Base-by-base conservation (phyloP, 2,329 filamentous ascomycete species). In the Scopulariopsis brevicaulis region DNA sequence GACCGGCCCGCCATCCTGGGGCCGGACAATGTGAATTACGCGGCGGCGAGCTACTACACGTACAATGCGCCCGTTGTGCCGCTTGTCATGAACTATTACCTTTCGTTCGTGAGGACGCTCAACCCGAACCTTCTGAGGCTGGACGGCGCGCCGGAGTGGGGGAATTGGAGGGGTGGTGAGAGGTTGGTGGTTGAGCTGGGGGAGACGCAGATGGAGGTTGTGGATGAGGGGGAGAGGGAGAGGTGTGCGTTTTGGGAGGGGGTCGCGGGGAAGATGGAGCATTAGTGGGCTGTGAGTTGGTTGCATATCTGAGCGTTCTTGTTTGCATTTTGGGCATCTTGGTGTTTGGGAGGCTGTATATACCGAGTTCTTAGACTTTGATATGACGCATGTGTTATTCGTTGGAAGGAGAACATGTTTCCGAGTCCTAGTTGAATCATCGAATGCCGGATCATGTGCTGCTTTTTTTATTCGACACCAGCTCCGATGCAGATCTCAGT, bases 1-100 rank as follows among this genome's bases (percentile, higher is more conserved):
- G 76, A 80, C 51, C 66, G 68, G 15, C 70, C 72, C 25, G 78
- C 78, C 59, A 68, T 81, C 40, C 78, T 79, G 62, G 78, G 78
- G 3, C 73, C 76, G 4, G 58, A 54, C 4, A 46, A 46, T 7
- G 40, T 68, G 63, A 34, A 64, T 63, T 35, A 59, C 57, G 46
- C 67, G 64, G 66, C 64, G 12, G 59, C 56, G 50, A 76, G 75
- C 61, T 79, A 78, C 63, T 67, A 64, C 48, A 70, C 71, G 15
- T 74, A 73, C 62, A 78, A 80, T 63, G 70, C 71, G 3, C 65
- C 65, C 2, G 68, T 79, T 2, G 72, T 80, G 2, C 71, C 73
- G 6, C 60, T 79, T 14, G 68, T 78, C 20, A 78, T 78, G 74
- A 68, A 68, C 54, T 81, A 81, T 63, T 79, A 71, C 65, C 68